Evolutionary conservation across 2,329 filamentous ascomycete genomes (phyloP).

Genomic region (Alternaria atra): DNA sequence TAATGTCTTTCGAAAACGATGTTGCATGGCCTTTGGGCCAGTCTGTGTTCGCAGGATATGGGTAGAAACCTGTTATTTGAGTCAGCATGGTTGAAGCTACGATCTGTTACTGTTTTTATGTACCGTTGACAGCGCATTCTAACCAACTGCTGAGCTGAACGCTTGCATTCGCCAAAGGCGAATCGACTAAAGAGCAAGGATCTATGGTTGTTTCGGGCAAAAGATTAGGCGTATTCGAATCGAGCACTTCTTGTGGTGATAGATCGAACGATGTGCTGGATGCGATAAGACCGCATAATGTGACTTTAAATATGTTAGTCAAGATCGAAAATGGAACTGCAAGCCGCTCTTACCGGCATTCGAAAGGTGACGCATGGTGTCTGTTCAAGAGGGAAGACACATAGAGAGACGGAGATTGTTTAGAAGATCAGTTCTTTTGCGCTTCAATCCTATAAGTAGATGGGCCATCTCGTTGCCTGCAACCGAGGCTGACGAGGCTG

Average conservation of each 20-base stretch:
- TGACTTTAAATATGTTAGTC: slow-evolving; percentile 8
- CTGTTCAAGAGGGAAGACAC: not conserved
- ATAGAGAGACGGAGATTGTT: not conserved
- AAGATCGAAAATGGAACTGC: not conserved
- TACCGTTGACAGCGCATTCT: slow-evolving; percentile 45
- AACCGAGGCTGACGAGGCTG: slow-evolving; percentile 16
- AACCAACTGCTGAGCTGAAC: slow-evolving; percentile 43
- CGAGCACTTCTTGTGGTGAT: slow-evolving; percentile 14
- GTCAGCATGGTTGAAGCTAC: not conserved
- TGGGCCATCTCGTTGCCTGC: slow-evolving; percentile 6
- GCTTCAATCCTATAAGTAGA: slow-evolving; percentile 7
- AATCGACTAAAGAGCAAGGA: slow-evolving; percentile 37
- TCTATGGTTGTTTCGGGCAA: slow-evolving; percentile 14
- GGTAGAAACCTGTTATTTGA: slow-evolving; percentile 38
- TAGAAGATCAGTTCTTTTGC: not conserved
- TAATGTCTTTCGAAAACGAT: slow-evolving; percentile 38
- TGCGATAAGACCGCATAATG: slow-evolving; percentile 4
- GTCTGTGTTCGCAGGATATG: slow-evolving; percentile 41
- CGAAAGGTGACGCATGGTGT: slow-evolving; percentile 13
- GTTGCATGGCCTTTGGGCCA: slow-evolving; percentile 37
- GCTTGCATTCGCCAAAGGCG: slow-evolving; percentile 35
- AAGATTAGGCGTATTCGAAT: not conserved
- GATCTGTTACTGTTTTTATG: not conserved
- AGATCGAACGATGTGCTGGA: slow-evolving; percentile 8
- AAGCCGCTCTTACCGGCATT: slow-evolving; percentile 7